Evolutionary conservation across 2,329 filamentous ascomycete genomes (phyloP), one percentile per base, ranked within the genome.

Genomic region (Sordariomycetes sp.): DNA sequence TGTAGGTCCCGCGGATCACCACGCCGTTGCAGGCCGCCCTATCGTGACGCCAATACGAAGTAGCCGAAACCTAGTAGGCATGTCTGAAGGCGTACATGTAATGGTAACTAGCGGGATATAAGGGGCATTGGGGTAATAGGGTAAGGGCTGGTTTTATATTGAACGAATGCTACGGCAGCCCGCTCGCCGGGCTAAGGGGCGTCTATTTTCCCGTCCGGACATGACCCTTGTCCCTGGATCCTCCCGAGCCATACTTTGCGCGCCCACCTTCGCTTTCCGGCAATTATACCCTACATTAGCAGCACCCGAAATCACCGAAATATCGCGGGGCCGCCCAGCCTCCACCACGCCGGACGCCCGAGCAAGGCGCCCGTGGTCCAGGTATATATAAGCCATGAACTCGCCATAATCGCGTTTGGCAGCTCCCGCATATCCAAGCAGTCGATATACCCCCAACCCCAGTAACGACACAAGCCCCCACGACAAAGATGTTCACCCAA

Each of bases 401-500:
- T 40, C 14, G n/a, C 16, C 40, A 46, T 6, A n/a, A 7, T 6
- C 37, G 37, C 12, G 3, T 11, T 40, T 40, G 37, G 18, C 37
- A 40, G 37, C 14, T 34, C n/a, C 51, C 32, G 20, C 48, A 28
- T 2, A 3, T 25, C 24, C 22, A 18, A 11, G 32, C 43, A 48
- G 6, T 34, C 10, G 20, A 24, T 14, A 24, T n/a, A 50, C 11
- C 20, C n/a, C 8, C 46, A 50, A 12, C n/a, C 22, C n/a, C n/a
- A 24, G 8, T 20, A 22, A 65, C 40, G 22, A 48, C n/a, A 50
- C 46, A 24, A 20, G 46, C n/a, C n/a, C 46, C 8, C 11, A 24
- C n/a, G 18, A 12, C 20, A 6, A 65, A 51, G 24, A 69, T 70
- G 68, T 60, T 65, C 37, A 54, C 67, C 51, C 61, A 65, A 46